phyloP scores from a whole-genome alignment of 371 early-diverging fungal genomes.

The Mortierella sp. region DNA sequence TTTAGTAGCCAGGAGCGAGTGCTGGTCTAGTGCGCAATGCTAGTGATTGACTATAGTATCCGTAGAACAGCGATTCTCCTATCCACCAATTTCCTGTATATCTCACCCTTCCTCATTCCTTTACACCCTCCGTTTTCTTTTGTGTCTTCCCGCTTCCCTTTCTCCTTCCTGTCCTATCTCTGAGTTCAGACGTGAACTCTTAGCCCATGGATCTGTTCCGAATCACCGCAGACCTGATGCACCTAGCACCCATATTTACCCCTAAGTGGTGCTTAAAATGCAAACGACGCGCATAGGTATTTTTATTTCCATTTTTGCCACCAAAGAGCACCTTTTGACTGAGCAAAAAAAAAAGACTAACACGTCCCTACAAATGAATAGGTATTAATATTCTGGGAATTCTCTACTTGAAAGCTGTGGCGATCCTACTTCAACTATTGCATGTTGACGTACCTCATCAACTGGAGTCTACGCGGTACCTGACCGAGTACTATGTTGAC shows the following conservation, averaged over 20 bases:
- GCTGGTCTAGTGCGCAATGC: no score
- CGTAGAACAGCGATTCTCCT: not conserved
- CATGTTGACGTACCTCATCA: slow-evolving; percentile 95
- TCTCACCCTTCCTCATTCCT: not conserved
- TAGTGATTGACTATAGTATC: no score
- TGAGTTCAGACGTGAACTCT: not conserved
- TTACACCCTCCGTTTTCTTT: not conserved
- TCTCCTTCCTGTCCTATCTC: not conserved
- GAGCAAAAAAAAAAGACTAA: not conserved
- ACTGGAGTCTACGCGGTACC: slow-evolving; percentile 97
- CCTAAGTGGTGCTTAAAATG: slow-evolving; percentile 93
- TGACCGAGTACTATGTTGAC: slow-evolving; percentile 75
- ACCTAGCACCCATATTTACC: slow-evolving; percentile 94
- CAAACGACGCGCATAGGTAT: slow-evolving; percentile 77
- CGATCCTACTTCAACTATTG: slow-evolving; percentile 99
- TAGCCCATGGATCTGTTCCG: slow-evolving; percentile 77
- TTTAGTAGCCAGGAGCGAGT: no score
- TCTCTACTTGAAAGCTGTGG: slow-evolving; percentile 97
- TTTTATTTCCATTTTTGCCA: not conserved
- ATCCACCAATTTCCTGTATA: not conserved
- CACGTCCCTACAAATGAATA: no score
- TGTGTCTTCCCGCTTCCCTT: not conserved
- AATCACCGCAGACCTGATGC: slow-evolving; percentile 93
- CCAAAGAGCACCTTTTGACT: not conserved
- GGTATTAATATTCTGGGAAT: slow-evolving; percentile 89